Evolutionary conservation across 768 basidiomycete species (phyloP), one percentile per base, ranked within the genome.

Genomic region (Sporobolomyces pararoseus): DNA sequence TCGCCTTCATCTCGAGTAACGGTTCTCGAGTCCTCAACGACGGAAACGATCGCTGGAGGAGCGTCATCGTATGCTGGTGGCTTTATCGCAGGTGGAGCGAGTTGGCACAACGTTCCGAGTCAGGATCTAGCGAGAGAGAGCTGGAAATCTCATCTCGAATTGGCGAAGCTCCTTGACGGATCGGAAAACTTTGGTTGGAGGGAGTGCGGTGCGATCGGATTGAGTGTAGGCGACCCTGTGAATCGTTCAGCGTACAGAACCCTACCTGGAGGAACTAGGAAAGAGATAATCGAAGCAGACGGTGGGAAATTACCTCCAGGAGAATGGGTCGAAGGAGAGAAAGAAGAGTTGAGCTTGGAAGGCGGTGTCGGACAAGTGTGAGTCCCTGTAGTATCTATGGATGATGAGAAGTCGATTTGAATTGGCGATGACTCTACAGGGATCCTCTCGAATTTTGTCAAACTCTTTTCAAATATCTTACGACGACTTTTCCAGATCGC

Each of bases 61-160:
- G 80, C 81, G 6, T 80, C 79, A 0, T 78, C 80, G 32, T 76
- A 78, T 54, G 79, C 80, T 14, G 80, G 76, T 13, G 81, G 81
- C n/a, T 81, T 84, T 75, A 74, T 84, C 69, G 83, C 83, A 2
- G 79, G 80, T 17, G 73, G 82, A 82, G 75, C 81, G 81, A 69
- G 76, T 4, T 64, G 66, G 79, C 79, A 80, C 70, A 79, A 79
- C 4, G 66, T 77, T 51, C 64, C 79, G 57, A 51, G 79, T 66
- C 69, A 74, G 19, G 65, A 75, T 35, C 77, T 83, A 47, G 78
- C 81, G 65, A 75, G 73, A 31, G 77, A 81, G 73, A 80, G 80
- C 54, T 83, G 78, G 75, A 75, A 78, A 17, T 77, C 83, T 32
- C 83, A 84, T 75, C 71, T 71, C 61, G 74, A 78, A 47, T 74